Base-by-base conservation (phyloP, 768 basidiomycete species). In the Leccinum truebloodii region DNA sequence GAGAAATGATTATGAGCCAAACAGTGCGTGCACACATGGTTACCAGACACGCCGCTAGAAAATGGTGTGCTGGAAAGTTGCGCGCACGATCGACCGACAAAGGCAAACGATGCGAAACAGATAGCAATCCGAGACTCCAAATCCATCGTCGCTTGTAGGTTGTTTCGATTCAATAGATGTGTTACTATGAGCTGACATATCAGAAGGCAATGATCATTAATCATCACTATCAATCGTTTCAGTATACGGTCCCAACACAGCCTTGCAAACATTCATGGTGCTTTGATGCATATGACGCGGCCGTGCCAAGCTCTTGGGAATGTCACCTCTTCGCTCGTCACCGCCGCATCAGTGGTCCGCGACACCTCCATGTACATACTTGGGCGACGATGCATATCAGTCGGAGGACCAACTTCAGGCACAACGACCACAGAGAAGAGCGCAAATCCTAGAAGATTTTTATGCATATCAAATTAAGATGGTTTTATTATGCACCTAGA, bases 381-480 rank as follows among this genome's bases (percentile, higher is more conserved):
- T 46, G 10, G 44, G 44, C 20, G 18, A 12, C 48, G 16, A n/a
- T 30, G 34, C 24, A 37, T 20, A 13, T 26, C 41, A 49, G 34
- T 34, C 30, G 20, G 56, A 52, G 22, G 57, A 51, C 32, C 41
- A 32, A 37, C 61, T 44, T 50, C 26, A 44, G 52, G 65, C 32
- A 49, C 39, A 10, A 30, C 4, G 30, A 32, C 41, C 28, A 46
- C 37, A 16, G 46, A 46, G 6, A 8, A 57, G 30, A 58, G 22
- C 50, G 16, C 18, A n/a, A 51, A 26, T 18, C 24, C 24, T 7
- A 58, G 51, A 51, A 14, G 32, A 41, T 39, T 48, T 48, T 57
- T 62, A 49, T 67, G 51, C 59, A 32, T 54, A 44, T 48, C 59
- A 64, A 52, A 69, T 68, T 68, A 70, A 54, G 53, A 49, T 52